Evolutionary conservation across 768 basidiomycete species (phyloP), one percentile per base, ranked within the genome.

Genomic region (Phylloporus sp.): DNA sequence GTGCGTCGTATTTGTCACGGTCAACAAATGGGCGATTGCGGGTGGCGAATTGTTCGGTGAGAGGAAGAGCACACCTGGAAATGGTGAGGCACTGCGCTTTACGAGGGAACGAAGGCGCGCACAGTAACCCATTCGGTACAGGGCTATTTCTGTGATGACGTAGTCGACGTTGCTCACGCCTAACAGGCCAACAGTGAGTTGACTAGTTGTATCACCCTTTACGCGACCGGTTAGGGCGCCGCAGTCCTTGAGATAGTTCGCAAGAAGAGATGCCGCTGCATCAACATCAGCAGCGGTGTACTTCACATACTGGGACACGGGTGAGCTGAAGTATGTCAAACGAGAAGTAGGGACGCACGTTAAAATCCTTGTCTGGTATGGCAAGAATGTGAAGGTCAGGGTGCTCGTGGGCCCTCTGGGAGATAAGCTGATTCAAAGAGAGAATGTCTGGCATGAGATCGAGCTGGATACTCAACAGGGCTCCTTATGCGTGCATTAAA

Each of bases 31-130:
- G 1, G 76, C 76, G 23, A 76, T 70, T 5, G 77, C 79, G 5
- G 70, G 61, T 0, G 74, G 67, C 0, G 77, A 78, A 59, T 79
- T 80, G 54, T 75, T 70, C 5, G 73, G 67, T 6, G 75, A 76
- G 6, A 75, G 61, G 9, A 73, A 68, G 34, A 73, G 71, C 1
- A 68, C 62, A 10, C 55, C 56, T 66, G 23, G 15, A n/a, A 18
- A 47, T 2, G 8, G 16, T 54, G 18, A 51, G 24, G 18, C n/a
- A 11, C 5, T 2, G 10, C 22, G 22, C 2, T 6, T 2, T 9
- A 11, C 8, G 23, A 35, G 34, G 1, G 2, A 42, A 11, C 2
- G 16, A 20, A 39, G 16, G 44, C 10, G 62, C 63, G 45, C 32
- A 65, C 65, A 67, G 47, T 65, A 67, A 10, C 64, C 64, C 64